Conservation (phyloP, 805 yeast species). For the Sugiyamaella boreocaroliniensis region DNA sequence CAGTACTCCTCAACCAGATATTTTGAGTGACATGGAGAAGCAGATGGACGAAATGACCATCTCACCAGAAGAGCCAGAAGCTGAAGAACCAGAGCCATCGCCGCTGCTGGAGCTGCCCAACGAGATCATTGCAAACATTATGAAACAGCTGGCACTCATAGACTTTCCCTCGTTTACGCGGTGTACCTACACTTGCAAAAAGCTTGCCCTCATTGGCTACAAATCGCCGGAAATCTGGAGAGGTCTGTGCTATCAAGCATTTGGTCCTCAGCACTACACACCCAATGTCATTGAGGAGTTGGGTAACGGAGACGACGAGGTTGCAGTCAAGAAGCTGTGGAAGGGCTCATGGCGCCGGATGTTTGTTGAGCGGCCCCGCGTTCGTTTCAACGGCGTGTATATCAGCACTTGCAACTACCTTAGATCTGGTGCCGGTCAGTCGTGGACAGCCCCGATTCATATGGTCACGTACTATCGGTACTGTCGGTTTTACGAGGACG, state of each 20-base stretch:
- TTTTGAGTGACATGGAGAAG: background rate
- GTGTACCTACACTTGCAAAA: slow-evolving; percentile 21
- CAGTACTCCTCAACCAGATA: background rate
- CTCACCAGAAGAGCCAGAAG: background rate
- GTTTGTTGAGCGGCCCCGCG: slow-evolving; percentile 61
- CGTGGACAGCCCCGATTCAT: slow-evolving; percentile 70
- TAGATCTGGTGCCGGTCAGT: slow-evolving; percentile 70
- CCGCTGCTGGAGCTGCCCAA: slow-evolving; percentile 21
- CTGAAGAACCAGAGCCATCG: slow-evolving; percentile 8
- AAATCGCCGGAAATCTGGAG: slow-evolving; percentile 22
- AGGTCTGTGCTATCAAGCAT: slow-evolving; percentile 22
- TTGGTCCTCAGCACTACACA: slow-evolving; percentile 20
- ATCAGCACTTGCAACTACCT: slow-evolving; percentile 79
- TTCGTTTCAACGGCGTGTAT: slow-evolving; percentile 78
- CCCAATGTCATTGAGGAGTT: slow-evolving; percentile 13
- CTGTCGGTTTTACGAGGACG: slow-evolving; percentile 71
- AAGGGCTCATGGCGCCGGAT: slow-evolving; percentile 38
- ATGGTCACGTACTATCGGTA: slow-evolving; percentile 87
- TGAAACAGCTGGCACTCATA: slow-evolving; percentile 22
- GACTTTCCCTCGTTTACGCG: slow-evolving; percentile 25
- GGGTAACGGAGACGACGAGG: slow-evolving; percentile 7
- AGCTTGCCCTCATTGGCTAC: slow-evolving; percentile 23
- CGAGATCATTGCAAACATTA: slow-evolving; percentile 25
- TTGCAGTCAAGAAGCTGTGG: slow-evolving; percentile 8
- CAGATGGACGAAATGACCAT: slow-evolving; percentile 4